Evolutionary conservation across 169 alveolate genomes (phyloP), one percentile per base, ranked within the genome.

Genomic region (Plasmodium chabaudi): DNA sequence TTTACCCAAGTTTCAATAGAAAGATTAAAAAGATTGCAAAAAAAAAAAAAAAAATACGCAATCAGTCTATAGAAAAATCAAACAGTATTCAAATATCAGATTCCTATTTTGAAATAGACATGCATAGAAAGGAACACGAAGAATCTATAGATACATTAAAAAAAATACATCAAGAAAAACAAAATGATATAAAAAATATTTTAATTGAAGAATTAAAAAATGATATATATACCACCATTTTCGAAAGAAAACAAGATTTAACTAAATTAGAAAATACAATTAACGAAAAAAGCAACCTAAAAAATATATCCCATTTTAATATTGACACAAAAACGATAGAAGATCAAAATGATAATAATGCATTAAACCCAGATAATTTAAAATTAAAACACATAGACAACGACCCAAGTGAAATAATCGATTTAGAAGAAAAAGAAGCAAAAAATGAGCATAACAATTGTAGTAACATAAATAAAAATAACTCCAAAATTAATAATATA

Each of bases 191-290:
- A 56, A 72, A 72, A 15, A 57, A 34, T 25, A 19, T 72, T 17
- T 25, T 72, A 72, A 27, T 72, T 56, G 5, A 21, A 47, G 67
- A 72, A 57, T 72, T 72, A 56, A 72, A 42, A 72, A 72, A 72
- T 72, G 72, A 72, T 23, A 4, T 57, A n/a, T 72, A 39, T 34
- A 15, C 44, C 23, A 72, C 25, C 9, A 39, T 59, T 19, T 5
- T 17, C 72, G 21, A 57, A 15, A 17, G 19, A 57, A 53, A 72
- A 5, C 53, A 21, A 6, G 68, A 71, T 34, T 42, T 6, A 55
- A n/a, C 4, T 5, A 46, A 42, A 55, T 10, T n/a, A 25, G 51
- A 12, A 13, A 23, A 56, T 1, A 39, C 9, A 39, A 51, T 23
- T 71, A 51, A 21, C 25, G 9, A 61, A 15, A 51, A 21, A 71